Evolutionary conservation across 495 filamentous ascomycete species (phyloP).

Genomic region (Penicillium pancosmium): DNA sequence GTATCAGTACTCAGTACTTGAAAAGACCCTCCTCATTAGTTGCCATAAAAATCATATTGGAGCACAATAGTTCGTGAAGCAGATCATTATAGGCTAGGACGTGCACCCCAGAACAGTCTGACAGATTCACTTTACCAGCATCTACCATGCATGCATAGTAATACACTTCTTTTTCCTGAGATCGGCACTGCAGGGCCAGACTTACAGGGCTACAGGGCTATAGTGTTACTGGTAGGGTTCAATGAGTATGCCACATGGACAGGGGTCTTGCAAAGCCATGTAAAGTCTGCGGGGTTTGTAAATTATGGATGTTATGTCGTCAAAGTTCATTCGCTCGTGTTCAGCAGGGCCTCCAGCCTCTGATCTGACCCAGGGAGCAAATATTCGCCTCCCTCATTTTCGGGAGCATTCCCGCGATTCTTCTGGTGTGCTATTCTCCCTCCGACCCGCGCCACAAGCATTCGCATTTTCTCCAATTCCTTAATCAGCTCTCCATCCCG

Average conservation of each 20-base stretch:
- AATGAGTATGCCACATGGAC: slow-evolving; percentile 10
- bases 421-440: slow-evolving; percentile 55
- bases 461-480: slow-evolving; percentile 76
- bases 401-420: slow-evolving; percentile 20
- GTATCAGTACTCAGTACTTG: too few species aligned
- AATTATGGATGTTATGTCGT: slow-evolving; percentile 16
- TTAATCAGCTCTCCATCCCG: slow-evolving; percentile 71
- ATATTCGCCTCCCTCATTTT: slow-evolving; percentile 16
- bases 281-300: slow-evolving; percentile 4
- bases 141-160: too few species aligned
- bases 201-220: slow-evolving; percentile 6
- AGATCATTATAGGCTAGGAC: too few species aligned
- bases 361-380: slow-evolving; percentile 35
- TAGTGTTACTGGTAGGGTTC: slow-evolving; percentile 10
- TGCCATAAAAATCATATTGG: too few species aligned
- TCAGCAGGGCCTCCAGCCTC: slow-evolving; percentile 41
- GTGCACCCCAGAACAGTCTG: too few species aligned
- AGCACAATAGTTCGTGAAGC: too few species aligned
- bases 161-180: not conserved
- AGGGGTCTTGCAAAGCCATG: slow-evolving; percentile 12
- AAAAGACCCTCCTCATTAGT: too few species aligned
- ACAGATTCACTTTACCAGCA: too few species aligned
- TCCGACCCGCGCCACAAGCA: slow-evolving; percentile 71
- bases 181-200: not conserved
- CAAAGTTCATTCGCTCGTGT: slow-evolving; percentile 32